phyloP scores from a whole-genome alignment of 2,329 filamentous ascomycete species.

The Phoma herbarum region DNA sequence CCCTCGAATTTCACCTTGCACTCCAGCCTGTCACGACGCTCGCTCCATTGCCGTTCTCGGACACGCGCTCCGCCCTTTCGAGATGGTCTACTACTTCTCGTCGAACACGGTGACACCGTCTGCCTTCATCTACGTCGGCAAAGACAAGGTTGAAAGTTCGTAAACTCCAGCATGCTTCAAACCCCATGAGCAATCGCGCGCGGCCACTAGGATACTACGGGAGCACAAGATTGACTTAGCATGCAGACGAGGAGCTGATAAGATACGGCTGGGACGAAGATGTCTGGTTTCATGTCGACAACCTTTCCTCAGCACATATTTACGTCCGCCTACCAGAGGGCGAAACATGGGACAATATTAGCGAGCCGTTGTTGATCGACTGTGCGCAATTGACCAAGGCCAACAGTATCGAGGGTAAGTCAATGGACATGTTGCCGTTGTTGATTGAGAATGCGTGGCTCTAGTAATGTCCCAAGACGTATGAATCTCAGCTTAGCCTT shows the following conservation, averaged over 20 bases:
- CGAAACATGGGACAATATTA: conserved; percentile 84
- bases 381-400: conserved; percentile 98
- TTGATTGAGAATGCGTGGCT: not conserved
- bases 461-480: not conserved
- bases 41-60: conserved; percentile 5
- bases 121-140: conserved; percentile 94
- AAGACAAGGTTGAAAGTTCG: conserved; percentile 98
- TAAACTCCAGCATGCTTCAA: conserved; percentile 1
- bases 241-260: conserved; percentile 91
- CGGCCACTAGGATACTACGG: too few species aligned
- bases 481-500: too few species aligned
- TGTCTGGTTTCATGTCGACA: conserved; percentile 99
- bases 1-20: conserved; percentile 34
- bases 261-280: conserved; percentile 94
- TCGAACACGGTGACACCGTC: conserved; percentile 83
- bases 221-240: not conserved
- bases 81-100: conserved; percentile 96
- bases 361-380: conserved; percentile 77
- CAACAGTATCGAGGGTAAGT: conserved; percentile 88
- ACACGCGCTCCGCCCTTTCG: conserved; percentile 10
- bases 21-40: conserved; percentile 15
- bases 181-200: too few species aligned
- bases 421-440: not conserved
- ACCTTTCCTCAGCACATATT: conserved; percentile 94
- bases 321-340: conserved; percentile 85